These are phyloP conservation scores for Pueraria montana DNA, from an alignment of 306 rosid species.

Conservation along the genomic window DNA sequence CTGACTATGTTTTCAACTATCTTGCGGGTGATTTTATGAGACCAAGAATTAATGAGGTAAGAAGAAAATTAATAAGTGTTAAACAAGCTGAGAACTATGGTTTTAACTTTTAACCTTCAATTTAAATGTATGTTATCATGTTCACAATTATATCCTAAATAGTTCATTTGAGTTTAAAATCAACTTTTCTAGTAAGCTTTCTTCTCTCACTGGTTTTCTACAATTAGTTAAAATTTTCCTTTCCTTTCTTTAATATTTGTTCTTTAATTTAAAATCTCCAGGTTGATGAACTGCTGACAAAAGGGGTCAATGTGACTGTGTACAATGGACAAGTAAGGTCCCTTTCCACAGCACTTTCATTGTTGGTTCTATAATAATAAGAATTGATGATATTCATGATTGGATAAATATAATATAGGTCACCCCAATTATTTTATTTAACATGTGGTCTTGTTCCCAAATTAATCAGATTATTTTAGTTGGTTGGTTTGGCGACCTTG, in stretches of 20 bases:
- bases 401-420: neutral
- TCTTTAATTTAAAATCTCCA: slow-evolving; percentile 36
- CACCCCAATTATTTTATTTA: slow-evolving; percentile 19
- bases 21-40: slow-evolving; percentile 83
- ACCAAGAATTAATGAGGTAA: slow-evolving; percentile 89
- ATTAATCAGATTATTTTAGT: slow-evolving; percentile 33
- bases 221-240: neutral
- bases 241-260: neutral
- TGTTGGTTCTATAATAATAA: slow-evolving; percentile 1
- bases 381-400: slow-evolving; percentile 28
- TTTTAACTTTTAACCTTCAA: slow-evolving; percentile 12
- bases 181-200: neutral
- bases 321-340: slow-evolving; percentile 88
- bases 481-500: slow-evolving; percentile 21
- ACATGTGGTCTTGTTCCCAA: slow-evolving; percentile 11
- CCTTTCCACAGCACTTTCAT: slow-evolving; percentile 10
- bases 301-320: slow-evolving; percentile 85
- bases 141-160: neutral
- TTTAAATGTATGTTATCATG: neutral
- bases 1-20: slow-evolving; percentile 45
- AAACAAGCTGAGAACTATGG: neutral
- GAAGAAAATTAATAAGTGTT: neutral
- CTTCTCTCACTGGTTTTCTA: neutral
- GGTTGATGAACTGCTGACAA: slow-evolving; percentile 86
- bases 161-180: neutral